These are phyloP conservation scores for Oryza rufipogon DNA, from an alignment of 176 grass and related monocot genomes.

Conservation along the genomic window DNA sequence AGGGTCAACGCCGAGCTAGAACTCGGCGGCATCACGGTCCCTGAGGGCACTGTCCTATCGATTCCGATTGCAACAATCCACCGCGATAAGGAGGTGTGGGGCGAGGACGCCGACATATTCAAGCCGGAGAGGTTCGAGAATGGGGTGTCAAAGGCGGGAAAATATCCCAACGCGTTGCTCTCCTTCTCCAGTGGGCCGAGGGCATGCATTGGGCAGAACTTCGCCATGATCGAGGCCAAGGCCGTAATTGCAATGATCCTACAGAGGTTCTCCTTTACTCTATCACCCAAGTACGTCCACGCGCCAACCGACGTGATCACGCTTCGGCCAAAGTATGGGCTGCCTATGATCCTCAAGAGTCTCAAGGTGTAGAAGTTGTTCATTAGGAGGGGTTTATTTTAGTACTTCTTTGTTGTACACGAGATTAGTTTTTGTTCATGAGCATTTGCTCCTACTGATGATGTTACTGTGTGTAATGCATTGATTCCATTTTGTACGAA, in stretches of 20 bases:
- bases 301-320: conserved; percentile 19
- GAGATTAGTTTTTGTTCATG: no score
- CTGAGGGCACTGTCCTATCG: background rate
- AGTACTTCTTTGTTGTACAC: no score
- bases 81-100: conserved; percentile 54
- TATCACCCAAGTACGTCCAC: conserved; percentile 49
- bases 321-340: conserved; percentile 36
- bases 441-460: no score
- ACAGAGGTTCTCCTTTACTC: conserved; percentile 47
- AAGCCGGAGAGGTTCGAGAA: conserved; percentile 54
- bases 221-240: conserved; percentile 61
- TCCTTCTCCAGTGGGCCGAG: conserved; percentile 52
- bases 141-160: conserved; percentile 35
- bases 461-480: no score
- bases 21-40: conserved; percentile 31
- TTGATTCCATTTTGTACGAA: no score
- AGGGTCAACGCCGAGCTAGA: conserved; percentile 5
- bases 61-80: conserved; percentile 41
- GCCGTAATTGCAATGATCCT: conserved; percentile 42
- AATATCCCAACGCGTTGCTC: conserved; percentile 43
- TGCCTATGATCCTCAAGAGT: conserved; percentile 41
- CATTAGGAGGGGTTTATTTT: background rate
- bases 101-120: conserved; percentile 41
- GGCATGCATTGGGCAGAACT: conserved; percentile 58
- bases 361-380: background rate